Conservation (phyloP, 202 grass and related monocot species). For the Musa balbisiana region DNA sequence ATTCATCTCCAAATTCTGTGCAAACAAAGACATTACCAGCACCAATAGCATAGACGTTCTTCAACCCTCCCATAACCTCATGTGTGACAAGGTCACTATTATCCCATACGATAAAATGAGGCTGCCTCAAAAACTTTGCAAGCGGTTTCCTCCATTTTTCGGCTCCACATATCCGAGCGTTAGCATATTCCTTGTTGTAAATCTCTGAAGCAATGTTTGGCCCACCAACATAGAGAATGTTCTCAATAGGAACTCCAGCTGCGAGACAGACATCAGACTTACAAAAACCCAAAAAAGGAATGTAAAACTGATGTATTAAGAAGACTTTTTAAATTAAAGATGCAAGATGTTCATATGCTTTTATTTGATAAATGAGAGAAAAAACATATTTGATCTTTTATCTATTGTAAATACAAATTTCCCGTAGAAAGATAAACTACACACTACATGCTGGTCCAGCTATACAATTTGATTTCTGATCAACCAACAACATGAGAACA, state of each 20-base stretch:
- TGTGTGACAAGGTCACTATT: conserved; percentile 92
- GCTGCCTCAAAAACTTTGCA: conserved; percentile 93
- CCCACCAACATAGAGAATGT: conserved; percentile 96
- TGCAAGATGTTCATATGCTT: neutral
- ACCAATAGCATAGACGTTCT: conserved; percentile 97
- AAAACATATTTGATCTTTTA: no score
- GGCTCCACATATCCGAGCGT: conserved; percentile 83
- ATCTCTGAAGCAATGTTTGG: conserved; percentile 99
- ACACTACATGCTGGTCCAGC: no score
- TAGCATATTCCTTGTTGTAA: conserved; percentile 99
- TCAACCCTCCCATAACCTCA: conserved; percentile 97
- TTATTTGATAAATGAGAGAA: neutral
- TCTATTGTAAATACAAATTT: no score
- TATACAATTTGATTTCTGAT: neutral
- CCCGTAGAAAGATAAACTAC: no score
- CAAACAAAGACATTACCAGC: conserved; percentile 50
- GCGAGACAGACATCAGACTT: conserved; percentile 22
- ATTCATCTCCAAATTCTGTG: neutral
- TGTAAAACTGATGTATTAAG: conserved; percentile 1
- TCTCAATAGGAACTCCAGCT: conserved; percentile 83
- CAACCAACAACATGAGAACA: neutral
- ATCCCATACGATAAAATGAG: conserved; percentile 99
- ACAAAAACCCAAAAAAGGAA: conserved; percentile 10
- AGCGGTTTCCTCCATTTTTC: conserved; percentile 94
- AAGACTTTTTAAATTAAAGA: neutral